These are phyloP conservation scores for Candida hungchunana DNA, from an alignment of 805 yeast genomes.

Conservation along the genomic window DNA sequence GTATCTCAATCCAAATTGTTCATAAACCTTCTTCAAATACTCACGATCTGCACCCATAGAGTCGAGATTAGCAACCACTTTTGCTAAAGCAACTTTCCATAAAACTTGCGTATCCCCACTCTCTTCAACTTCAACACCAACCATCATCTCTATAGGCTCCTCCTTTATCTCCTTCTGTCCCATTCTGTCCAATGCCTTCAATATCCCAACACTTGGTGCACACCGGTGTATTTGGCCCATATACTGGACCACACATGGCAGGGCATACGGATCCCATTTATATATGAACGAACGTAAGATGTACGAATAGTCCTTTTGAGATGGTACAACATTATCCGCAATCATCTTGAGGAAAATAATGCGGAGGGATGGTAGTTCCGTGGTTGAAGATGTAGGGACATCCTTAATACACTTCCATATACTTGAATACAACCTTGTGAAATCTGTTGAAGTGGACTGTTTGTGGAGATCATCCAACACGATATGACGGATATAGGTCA, in stretches of 20 bases:
- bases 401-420: constrained; percentile 30
- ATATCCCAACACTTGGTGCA: constrained; percentile 9
- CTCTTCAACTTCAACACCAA: neutral
- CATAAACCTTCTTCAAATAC: constrained; percentile 5
- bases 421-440: constrained; percentile 26
- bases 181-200: constrained; percentile 2
- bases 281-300: constrained; percentile 18
- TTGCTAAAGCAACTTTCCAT: constrained; percentile 14
- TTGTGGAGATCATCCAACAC: constrained; percentile 20
- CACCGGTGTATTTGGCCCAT: constrained; percentile 19
- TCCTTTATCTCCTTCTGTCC: neutral
- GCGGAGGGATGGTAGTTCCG: constrained; percentile 18
- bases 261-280: constrained; percentile 15
- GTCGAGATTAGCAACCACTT: constrained; percentile 9
- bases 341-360: constrained; percentile 25
- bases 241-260: constrained; percentile 23
- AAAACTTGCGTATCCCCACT: constrained; percentile 3
- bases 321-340: constrained; percentile 22
- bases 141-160: constrained; percentile 2
- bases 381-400: constrained; percentile 8
- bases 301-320: constrained; percentile 17
- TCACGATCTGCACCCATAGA: constrained; percentile 6
- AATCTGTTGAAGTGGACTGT: constrained; percentile 5
- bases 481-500: constrained; percentile 31
- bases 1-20: constrained; percentile 11